A percentile compares a stretch with the other conserved stretches of the same genome.
Conservation (phyloP, 2,329 filamentous ascomycete species). For the Clarireedia hainanense region DNA sequence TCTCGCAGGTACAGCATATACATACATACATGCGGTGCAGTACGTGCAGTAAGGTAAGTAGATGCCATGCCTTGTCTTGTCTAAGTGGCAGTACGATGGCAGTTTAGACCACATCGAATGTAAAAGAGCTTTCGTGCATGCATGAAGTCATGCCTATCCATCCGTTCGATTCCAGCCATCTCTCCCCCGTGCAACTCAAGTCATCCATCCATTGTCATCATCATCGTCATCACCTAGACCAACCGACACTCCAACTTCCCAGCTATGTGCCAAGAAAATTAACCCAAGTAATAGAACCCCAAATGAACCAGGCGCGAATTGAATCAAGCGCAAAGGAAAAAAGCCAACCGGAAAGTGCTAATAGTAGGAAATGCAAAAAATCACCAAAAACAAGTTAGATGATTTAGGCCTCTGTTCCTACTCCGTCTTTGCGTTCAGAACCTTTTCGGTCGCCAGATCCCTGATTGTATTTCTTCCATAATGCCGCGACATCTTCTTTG, state of each 20-base stretch:
- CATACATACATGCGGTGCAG: no score
- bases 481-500: conserved; percentile 33
- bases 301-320: conserved; percentile 10
- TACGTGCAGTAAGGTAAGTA: no score
- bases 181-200: no score
- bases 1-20: no score
- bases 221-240: no score
- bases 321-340: conserved; percentile 10
- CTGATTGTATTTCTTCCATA: conserved; percentile 34
- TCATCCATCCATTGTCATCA: no score
- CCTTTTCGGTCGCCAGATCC: conserved; percentile 27
- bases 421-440: conserved; percentile 27
- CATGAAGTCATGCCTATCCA: no score
- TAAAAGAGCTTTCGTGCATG: no score
- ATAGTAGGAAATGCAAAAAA: neutral
- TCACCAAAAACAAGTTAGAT: neutral
- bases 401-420: conserved; percentile 24
- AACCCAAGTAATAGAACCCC: neutral
- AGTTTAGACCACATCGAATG: no score
- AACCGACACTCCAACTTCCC: neutral
- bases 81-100: no score
- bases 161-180: no score
- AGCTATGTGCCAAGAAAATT: neutral
- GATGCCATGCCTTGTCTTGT: no score
- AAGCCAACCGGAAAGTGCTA: neutral